Evolutionary conservation across 2,329 filamentous ascomycete genomes (phyloP).

Genomic region (Biscogniauxia mediterranea): DNA sequence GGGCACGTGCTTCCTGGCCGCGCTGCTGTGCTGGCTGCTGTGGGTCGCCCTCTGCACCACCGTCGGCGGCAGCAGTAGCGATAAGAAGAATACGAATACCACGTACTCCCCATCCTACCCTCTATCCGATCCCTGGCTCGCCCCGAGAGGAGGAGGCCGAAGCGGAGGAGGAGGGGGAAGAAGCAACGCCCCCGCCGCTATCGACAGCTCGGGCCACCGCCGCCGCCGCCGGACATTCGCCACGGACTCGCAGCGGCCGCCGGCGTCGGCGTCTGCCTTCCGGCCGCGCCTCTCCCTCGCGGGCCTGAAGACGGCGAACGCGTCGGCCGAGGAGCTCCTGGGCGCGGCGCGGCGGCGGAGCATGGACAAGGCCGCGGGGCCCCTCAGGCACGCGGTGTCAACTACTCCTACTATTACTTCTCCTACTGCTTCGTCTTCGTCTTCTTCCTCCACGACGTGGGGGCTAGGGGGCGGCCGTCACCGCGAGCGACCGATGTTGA

Average conservation of each 20-base stretch:
- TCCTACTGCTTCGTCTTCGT: too few species aligned
- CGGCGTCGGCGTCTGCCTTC: background rate
- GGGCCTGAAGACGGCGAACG: background rate
- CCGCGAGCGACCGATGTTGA: background rate
- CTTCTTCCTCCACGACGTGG: too few species aligned
- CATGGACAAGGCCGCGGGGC: slow-evolving; percentile 9
- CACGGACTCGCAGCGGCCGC: background rate
- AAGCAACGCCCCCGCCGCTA: too few species aligned
- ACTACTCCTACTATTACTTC: too few species aligned
- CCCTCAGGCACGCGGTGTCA: slow-evolving; percentile 4
- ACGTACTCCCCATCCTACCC: too few species aligned
- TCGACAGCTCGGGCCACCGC: too few species aligned
- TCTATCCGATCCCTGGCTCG: too few species aligned
- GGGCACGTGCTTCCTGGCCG: slow-evolving; percentile 10
- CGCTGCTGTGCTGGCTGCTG: slow-evolving; percentile 14
- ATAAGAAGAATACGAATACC: background rate
- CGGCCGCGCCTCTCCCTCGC: background rate
- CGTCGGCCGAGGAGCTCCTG: slow-evolving; percentile 9
- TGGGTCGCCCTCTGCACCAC: background rate
- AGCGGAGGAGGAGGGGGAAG: too few species aligned
- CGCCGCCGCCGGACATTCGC: too few species aligned
- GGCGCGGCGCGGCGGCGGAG: slow-evolving; percentile 10
- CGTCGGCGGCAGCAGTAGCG: background rate
- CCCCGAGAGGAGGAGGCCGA: too few species aligned
- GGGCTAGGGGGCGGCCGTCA: too few species aligned